Percentiles rank a stretch among this genome's conserved stretches.
Evolutionary conservation across 169 alveolate genomes (phyloP).

Genomic region (Cryptosporidium bovis): DNA sequence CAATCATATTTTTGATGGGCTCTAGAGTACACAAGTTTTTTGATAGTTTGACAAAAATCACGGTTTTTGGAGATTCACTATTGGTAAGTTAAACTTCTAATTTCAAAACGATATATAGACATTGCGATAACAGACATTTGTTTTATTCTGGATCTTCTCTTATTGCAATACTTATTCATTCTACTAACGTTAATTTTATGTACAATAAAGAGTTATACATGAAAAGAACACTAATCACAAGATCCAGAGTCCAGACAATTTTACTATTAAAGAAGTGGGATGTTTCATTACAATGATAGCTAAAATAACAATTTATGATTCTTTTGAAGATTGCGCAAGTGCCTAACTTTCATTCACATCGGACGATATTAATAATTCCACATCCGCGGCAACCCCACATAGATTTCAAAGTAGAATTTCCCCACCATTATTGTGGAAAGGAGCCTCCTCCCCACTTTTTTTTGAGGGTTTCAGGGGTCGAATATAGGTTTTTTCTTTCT

Average conservation of each 20-base stretch:
- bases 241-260: no score
- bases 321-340: not conserved
- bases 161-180: slow-evolving; percentile 31
- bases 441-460: slow-evolving; percentile 49
- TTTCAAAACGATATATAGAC: not conserved
- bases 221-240: no score
- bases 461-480: not conserved
- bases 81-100: slow-evolving; percentile 45
- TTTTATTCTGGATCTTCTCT: slow-evolving; percentile 49
- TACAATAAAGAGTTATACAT: not conserved
- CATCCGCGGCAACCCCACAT: slow-evolving; percentile 68
- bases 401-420: not conserved
- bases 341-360: not conserved
- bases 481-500: not conserved
- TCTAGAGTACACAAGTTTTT: not conserved
- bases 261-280: no score
- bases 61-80: slow-evolving; percentile 42
- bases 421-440: slow-evolving; percentile 45
- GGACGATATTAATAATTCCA: not conserved
- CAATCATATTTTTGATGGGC: not conserved
- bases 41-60: not conserved
- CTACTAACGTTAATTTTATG: not conserved
- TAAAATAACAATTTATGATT: no score
- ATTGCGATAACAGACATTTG: slow-evolving; percentile 27
- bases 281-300: no score